phyloP scores from a whole-genome alignment of 225 moss, liverwort and hornwort species.

The Climacium dendroides region DNA sequence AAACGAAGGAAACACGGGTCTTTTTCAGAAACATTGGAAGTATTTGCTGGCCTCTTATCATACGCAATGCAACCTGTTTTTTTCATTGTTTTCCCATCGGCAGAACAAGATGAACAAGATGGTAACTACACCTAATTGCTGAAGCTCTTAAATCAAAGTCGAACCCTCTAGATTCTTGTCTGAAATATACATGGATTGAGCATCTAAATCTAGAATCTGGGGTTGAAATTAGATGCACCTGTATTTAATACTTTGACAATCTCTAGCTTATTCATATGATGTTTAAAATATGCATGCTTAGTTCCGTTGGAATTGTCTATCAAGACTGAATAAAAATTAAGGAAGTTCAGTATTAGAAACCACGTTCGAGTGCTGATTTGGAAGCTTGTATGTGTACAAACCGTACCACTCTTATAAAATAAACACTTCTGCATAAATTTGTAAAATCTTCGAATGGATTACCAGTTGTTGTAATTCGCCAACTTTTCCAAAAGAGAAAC shows the following conservation, averaged over 20 bases:
- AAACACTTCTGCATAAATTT: background rate
- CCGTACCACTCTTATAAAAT: background rate
- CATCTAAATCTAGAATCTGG: background rate
- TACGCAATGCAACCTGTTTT: background rate
- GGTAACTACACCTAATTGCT: background rate
- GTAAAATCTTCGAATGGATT: background rate
- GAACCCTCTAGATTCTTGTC: background rate
- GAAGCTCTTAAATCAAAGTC: background rate
- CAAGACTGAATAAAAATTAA: background rate
- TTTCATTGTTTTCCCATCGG: background rate
- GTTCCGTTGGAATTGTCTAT: background rate
- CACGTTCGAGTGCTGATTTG: background rate
- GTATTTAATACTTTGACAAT: background rate
- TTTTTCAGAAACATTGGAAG: no score
- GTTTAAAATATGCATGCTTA: rapidly evolving
- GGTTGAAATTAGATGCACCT: background rate
- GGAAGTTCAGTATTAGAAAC: background rate
- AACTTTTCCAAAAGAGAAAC: background rate
- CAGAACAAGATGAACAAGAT: background rate
- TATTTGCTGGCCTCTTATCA: background rate
- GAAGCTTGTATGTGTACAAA: background rate
- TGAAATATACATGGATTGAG: background rate
- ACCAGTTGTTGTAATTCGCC: background rate
- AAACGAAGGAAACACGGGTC: no score
- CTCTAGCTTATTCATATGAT: background rate